Base-by-base conservation (phyloP, 2,329 filamentous ascomycete genomes). In the Niveomyces coronatus region DNA sequence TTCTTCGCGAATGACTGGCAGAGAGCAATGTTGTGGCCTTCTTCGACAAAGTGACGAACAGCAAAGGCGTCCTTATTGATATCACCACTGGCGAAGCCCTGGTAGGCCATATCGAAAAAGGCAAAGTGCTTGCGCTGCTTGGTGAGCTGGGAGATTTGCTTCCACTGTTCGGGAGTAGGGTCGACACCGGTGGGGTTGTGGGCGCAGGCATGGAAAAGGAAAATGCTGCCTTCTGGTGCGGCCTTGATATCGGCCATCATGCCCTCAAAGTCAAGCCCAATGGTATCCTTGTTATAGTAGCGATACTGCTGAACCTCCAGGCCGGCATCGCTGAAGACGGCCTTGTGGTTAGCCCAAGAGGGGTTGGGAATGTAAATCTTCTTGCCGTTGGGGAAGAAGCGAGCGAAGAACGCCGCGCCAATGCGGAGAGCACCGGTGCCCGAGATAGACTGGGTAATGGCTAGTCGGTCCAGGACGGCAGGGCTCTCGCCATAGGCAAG, bases 61-160 rank as follows among this genome's bases (percentile, higher is more conserved):
- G 91, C 85, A 60, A 89, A 96, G 47, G 91, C 91, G 60, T 98
- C 89, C 64, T 80, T 80, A 71, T 93, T 77, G 47, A 85, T 91
- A 66, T 94, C 77, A 51, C 89, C 89, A 47, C 82, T 91, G 52
- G 89, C 89, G 57, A 98, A 96, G 53, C 89, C 89, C 69, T 98
- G 89, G 74, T 98, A 98, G 47, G 89, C 89, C 88, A 95, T 95
- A 65, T 96, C 89, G 69, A 96, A 98, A 77, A 98, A 95, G 53
- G 86, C 80, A 62, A 82, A 94, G 74, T 96, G 89, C 35, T 74
- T 79, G 61, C 83, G 79, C 59, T 78, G 74, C 76, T 93, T 93
- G 63, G 94, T 79, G 45, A 82, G 83, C 44, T 82, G 68, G 63
- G 84, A 85, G 62, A 98, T 91, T 68, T 89, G 71, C 65, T 77